phyloP scores from a whole-genome alignment of 73 alveolate species.

The Effrenium voratum region DNA sequence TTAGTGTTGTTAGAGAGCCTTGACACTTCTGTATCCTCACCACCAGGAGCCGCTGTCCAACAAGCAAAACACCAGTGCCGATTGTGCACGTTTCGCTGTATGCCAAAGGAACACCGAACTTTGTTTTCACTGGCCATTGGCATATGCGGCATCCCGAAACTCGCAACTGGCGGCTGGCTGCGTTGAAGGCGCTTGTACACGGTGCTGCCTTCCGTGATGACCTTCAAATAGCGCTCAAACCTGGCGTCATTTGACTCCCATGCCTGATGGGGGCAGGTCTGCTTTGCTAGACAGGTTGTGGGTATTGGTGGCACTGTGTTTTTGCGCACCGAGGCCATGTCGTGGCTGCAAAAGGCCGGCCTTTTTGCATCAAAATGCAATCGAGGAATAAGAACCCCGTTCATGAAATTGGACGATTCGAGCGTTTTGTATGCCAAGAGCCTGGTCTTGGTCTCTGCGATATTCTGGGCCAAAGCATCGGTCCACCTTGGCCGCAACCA shows the following conservation, averaged over 20 bases:
- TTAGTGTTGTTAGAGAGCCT: too few species aligned
- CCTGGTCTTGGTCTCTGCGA: conserved; percentile 48
- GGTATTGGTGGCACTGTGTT: not conserved
- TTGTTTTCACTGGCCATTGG: not conserved
- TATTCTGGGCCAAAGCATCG: conserved; percentile 20
- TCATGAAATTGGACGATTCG: too few species aligned
- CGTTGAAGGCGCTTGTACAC: conserved; percentile 44
- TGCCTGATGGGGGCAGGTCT: not conserved
- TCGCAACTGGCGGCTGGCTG: not conserved
- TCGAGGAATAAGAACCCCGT: not conserved
- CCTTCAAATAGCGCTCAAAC: conserved; percentile 17
- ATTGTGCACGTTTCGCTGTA: too few species aligned
- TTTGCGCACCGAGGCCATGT: not conserved
- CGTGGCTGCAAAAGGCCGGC: not conserved
- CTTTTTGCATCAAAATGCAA: not conserved
- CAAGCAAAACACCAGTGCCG: too few species aligned
- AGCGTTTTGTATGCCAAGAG: too few species aligned
- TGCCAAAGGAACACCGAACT: not conserved
- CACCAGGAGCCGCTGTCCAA: too few species aligned
- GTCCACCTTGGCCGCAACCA: conserved; percentile 38
- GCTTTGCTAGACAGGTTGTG: not conserved
- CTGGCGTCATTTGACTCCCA: not conserved
- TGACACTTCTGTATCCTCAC: too few species aligned
- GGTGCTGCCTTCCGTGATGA: conserved; percentile 59
- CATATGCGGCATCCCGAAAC: not conserved